phyloP scores from a whole-genome alignment of 768 basidiomycete genomes.

The Infundibulicybe gibba region DNA sequence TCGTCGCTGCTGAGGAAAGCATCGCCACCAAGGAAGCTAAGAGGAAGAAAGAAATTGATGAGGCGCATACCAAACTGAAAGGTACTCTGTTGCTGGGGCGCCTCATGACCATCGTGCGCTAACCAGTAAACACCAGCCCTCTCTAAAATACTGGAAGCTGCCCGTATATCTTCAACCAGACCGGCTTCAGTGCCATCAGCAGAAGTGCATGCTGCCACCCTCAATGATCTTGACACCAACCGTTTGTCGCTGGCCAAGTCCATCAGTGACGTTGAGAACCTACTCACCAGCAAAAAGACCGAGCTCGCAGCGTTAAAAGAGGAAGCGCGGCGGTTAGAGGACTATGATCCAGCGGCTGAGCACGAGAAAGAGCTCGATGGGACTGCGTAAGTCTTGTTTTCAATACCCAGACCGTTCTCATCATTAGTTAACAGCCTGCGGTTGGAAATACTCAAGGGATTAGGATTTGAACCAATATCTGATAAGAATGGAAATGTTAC shows the following conservation, averaged over 20 bases:
- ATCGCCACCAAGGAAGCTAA: slow-evolving; percentile 54
- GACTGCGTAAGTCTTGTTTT: slow-evolving; percentile 46
- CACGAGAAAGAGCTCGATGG: slow-evolving; percentile 70
- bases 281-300: slow-evolving; percentile 63
- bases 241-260: slow-evolving; percentile 68
- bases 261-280: slow-evolving; percentile 68
- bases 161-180: slow-evolving; percentile 66
- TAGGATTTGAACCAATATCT: slow-evolving; percentile 69
- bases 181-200: slow-evolving; percentile 68
- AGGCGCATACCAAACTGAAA: slow-evolving; percentile 62
- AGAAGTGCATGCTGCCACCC: slow-evolving; percentile 51
- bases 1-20: slow-evolving; percentile 69
- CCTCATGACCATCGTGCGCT: not conserved
- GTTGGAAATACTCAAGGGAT: slow-evolving; percentile 61
- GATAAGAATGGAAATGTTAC: slow-evolving; percentile 44
- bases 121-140: slow-evolving; percentile 40
- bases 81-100: slow-evolving; percentile 31
- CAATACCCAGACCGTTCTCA: not conserved
- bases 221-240: slow-evolving; percentile 64
- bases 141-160: slow-evolving; percentile 60
- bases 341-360: slow-evolving; percentile 68
- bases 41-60: slow-evolving; percentile 66
- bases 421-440: slow-evolving; percentile 45
- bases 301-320: slow-evolving; percentile 69
- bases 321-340: slow-evolving; percentile 55